Base-by-base conservation (phyloP, 2,329 filamentous ascomycete genomes). In the Epichloe sibirici region DNA sequence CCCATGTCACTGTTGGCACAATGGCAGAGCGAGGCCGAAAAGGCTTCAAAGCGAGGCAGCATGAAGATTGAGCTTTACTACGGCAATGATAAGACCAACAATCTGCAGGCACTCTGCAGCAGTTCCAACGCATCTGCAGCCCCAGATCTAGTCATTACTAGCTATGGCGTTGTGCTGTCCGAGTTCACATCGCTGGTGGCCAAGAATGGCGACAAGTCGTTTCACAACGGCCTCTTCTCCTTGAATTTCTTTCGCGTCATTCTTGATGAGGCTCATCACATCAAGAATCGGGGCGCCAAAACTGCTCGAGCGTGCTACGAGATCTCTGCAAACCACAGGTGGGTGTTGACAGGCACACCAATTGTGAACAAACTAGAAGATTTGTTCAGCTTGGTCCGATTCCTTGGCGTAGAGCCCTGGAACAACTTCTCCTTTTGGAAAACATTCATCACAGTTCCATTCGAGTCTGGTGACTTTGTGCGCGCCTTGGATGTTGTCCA, bases 391-490 rank as follows among this genome's bases (percentile, higher is more conserved):
- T 71, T 98, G 39, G 88, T 97, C 12, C 83, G 88, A 3, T 98
- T 97, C 69, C 73, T 98, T 11, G 84, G 88, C 53, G 93, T 98
- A 4, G 91, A 97, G 65, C 93, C 93, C 0, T 98, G 93, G 93
- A 93, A 86, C 62, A 97, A 97, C 66, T 98, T 98, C 67, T 95
- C 90, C 0, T 98, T 95, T 70, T 98, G 93, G 93, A 90, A 90
- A 65, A 97, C 93, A 0, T 98, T 98, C 66, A 97, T 98, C 63
- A 98, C 93, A 0, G 85, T 95, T 1, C 93, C 93, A 0, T 98
- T 98, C 58, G 93, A 98, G 66, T 91, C 89, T 0, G 93, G 93
- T 59, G 87, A 98, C 57, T 96, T 95, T 64, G 82, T 96, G 59
- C 84, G 90, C 4, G 93, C 93, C 0, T 75, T 98, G 7, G 93